phyloP scores from a whole-genome alignment of 163 green algal genomes.

The Smithsoniella earleae region DNA sequence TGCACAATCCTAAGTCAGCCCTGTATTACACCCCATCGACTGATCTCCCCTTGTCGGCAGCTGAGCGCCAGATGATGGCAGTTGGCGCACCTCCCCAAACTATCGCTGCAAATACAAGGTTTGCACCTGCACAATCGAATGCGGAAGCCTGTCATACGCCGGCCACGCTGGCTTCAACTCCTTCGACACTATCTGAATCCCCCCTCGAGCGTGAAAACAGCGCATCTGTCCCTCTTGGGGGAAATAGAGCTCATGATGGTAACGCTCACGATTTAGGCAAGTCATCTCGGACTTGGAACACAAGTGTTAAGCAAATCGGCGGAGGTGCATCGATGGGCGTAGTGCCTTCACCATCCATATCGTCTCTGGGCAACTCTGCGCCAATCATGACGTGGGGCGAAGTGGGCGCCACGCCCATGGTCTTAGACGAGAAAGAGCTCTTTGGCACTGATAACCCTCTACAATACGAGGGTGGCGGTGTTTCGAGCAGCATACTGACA shows the following conservation, averaged over 20 bases:
- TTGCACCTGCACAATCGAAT: not conserved
- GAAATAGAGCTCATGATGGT: not conserved
- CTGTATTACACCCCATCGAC: not conserved
- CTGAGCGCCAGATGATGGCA: slow-evolving; percentile 16
- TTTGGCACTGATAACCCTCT: not conserved
- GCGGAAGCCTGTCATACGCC: not conserved
- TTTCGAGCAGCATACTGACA: not conserved
- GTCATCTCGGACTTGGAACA: not conserved
- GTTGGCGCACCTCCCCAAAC: slow-evolving; percentile 3
- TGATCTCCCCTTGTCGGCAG: not conserved
- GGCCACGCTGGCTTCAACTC: not conserved
- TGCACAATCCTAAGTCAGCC: slow-evolving; percentile 18
- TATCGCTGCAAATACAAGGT: not conserved
- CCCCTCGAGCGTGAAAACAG: not conserved
- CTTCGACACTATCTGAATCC: not conserved
- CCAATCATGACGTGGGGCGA: slow-evolving; percentile 26
- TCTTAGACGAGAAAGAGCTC: not conserved
- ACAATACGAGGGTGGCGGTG: not conserved
- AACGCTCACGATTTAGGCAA: not conserved
- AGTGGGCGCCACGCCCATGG: slow-evolving; percentile 7
- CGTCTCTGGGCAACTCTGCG: not conserved
- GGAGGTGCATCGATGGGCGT: not conserved
- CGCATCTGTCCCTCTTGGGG: not conserved
- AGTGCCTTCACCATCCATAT: not conserved
- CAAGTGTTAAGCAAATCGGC: not conserved